Base-by-base conservation (phyloP, 352 stramenopile genomes). In the Paralagenidium karlingii region DNA sequence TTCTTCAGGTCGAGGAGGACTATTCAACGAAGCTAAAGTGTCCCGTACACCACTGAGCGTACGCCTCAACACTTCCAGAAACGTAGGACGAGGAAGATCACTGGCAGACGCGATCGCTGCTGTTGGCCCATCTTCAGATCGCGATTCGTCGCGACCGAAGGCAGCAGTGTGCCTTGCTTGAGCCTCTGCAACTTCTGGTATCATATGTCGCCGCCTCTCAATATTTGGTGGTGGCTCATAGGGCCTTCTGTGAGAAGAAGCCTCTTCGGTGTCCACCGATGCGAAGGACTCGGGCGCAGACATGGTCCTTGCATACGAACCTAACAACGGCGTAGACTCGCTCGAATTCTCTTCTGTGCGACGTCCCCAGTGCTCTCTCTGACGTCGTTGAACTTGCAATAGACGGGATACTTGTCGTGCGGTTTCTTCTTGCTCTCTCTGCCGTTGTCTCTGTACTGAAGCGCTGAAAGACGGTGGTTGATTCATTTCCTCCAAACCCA, bases 151-250 rank as follows among this genome's bases (percentile, higher is more conserved):
- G 16, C 21, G 6, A 8, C 8, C 13, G 2, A 34, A n/a, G 27
- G 13, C 16, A 27, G 24, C 32, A 42, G 37, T 13, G 47, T 43
- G 15, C 19, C 42, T 31, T 27, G n/a, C n/a, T 20, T 40, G 28
- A 3, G 66, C 58, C 38, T 70, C 68, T n/a, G 60, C 58, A n/a
- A 83, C 43, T 34, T 87, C 74, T 21, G 68, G 68, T 24, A 85
- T 82, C 11, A 69, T 56, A n/a, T n/a, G n/a, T 24, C 67, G 61
- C 28, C 71, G 54, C 1, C 18, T 19, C n/a, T 29, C 29, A 11
- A 38, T 24, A 2, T 41, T n/a, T 19, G 34, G 55, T 13, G 26
- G 38, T 30, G 49, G 42, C 15, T 46, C 51, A 24, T 19, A 39
- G 38, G 45, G 46, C n/a, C 45, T 52, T 11, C 43, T 28, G 5